phyloP scores from a whole-genome alignment of 352 stramenopile species.

The Phytopythium boreale region DNA sequence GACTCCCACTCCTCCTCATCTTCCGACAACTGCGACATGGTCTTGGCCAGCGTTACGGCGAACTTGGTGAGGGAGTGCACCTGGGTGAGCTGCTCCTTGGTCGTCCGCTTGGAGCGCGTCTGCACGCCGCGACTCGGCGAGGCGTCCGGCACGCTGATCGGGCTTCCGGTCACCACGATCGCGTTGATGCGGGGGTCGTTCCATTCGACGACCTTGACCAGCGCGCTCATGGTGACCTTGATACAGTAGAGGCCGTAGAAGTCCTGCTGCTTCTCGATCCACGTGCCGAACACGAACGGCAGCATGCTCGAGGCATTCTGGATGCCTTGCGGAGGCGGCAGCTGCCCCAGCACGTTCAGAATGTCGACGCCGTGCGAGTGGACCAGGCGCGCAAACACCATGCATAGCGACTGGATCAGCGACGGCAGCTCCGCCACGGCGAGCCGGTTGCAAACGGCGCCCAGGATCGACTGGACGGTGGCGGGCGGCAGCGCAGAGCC shows the following conservation, averaged over 20 bases:
- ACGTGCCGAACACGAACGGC: constrained; percentile 75
- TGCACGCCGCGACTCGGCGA: constrained; percentile 27
- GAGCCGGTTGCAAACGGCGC: constrained; percentile 63
- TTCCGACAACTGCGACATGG: constrained; percentile 59
- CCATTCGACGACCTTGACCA: constrained; percentile 72
- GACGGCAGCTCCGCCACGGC: constrained; percentile 64
- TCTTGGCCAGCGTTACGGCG: constrained; percentile 70
- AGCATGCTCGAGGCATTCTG: constrained; percentile 52
- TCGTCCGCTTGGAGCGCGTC: constrained; percentile 57
- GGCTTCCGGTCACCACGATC: constrained; percentile 60
- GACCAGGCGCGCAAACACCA: constrained; percentile 80
- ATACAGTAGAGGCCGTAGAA: constrained; percentile 85
- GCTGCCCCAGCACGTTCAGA: constrained; percentile 65
- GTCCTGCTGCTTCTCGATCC: constrained; percentile 81
- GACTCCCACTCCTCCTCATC: constrained; percentile 80
- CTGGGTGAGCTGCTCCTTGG: constrained; percentile 38
- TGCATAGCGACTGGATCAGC: constrained; percentile 75
- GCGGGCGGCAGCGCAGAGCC: constrained; percentile 46
- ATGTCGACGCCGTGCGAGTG: constrained; percentile 69
- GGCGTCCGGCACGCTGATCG: constrained; percentile 21
- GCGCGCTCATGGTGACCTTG: constrained; percentile 77
- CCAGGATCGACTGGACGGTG: constrained; percentile 76
- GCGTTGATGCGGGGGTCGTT: constrained; percentile 68
- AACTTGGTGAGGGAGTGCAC: constrained; percentile 85
- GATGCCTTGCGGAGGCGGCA: constrained; percentile 36